These are phyloP conservation scores for Lachnellula suecica DNA, from an alignment of 2,329 filamentous ascomycete genomes.

Conservation along the genomic window DNA sequence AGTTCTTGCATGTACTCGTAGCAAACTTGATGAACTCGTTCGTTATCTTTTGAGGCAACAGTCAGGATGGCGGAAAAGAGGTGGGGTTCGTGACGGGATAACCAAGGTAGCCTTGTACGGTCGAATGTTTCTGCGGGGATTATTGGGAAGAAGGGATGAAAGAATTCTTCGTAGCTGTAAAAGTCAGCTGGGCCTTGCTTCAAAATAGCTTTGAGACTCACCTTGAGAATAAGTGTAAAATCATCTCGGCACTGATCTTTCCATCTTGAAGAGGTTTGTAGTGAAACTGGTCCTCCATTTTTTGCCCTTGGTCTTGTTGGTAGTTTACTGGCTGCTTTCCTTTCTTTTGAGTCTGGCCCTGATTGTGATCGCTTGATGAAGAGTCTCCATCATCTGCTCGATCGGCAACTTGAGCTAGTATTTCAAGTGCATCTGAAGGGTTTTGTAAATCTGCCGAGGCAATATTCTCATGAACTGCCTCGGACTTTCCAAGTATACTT, in stretches of 20 bases:
- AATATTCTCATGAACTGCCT: slow-evolving; percentile 26
- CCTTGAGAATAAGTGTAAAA: slow-evolving; percentile 29
- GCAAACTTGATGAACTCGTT: slow-evolving; percentile 63
- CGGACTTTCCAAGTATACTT: slow-evolving; percentile 16
- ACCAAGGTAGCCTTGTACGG: slow-evolving; percentile 52
- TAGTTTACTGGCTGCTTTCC: slow-evolving; percentile 5
- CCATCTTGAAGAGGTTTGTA: too few species aligned
- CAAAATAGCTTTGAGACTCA: slow-evolving; percentile 5
- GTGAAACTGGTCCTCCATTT: too few species aligned
- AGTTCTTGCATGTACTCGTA: slow-evolving; percentile 69
- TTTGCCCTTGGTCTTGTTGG: slow-evolving; percentile 10
- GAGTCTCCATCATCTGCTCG: slow-evolving; percentile 30
- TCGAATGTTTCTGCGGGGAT: slow-evolving; percentile 50
- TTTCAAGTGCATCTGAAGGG: slow-evolving; percentile 33
- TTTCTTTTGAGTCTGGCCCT: slow-evolving; percentile 10
- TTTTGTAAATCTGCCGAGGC: slow-evolving; percentile 32
- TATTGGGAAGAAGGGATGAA: slow-evolving; percentile 70
- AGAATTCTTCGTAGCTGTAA: slow-evolving; percentile 36
- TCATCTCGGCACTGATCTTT: slow-evolving; percentile 25
- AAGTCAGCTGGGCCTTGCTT: not conserved
- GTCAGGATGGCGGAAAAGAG: slow-evolving; percentile 69
- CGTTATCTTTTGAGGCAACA: slow-evolving; percentile 69
- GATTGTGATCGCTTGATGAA: slow-evolving; percentile 20
- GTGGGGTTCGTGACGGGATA: slow-evolving; percentile 60
- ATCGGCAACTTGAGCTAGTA: slow-evolving; percentile 32